phyloP scores from a whole-genome alignment of 2,329 filamentous ascomycete species.

The Aspergillus fructus region DNA sequence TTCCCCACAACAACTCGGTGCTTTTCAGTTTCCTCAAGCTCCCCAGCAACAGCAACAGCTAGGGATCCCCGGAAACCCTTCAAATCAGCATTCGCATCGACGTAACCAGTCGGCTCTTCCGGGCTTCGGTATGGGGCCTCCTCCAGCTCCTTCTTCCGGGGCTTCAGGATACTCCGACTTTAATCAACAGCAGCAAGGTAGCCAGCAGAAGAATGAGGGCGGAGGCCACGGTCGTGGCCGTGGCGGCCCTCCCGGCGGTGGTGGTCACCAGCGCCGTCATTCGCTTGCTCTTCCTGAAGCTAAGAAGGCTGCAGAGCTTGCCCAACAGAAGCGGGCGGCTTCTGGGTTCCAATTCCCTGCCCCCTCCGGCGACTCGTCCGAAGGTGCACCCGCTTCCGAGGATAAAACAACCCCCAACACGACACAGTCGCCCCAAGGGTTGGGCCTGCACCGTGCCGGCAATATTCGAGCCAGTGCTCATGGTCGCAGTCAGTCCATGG shows the following conservation, averaged over 20 bases:
- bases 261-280: slow-evolving; percentile 89
- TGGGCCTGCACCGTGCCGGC: slow-evolving; percentile 66
- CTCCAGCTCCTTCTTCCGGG: slow-evolving; percentile 86
- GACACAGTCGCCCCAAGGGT: slow-evolving; percentile 59
- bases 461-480: slow-evolving; percentile 84
- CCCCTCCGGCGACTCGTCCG: slow-evolving; percentile 56
- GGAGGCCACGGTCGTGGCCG: slow-evolving; percentile 69
- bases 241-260: slow-evolving; percentile 64
- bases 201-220: slow-evolving; percentile 69
- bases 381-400: slow-evolving; percentile 57
- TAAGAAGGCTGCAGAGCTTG: slow-evolving; percentile 94
- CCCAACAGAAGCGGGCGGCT: slow-evolving; percentile 93
- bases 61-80: slow-evolving; percentile 71
- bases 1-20: slow-evolving; percentile 70
- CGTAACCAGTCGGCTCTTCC: slow-evolving; percentile 97
- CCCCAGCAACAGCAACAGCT: slow-evolving; percentile 64
- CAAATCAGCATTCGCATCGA: slow-evolving; percentile 83
- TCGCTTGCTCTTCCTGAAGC: slow-evolving; percentile 92
- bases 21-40: slow-evolving; percentile 87
- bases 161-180: slow-evolving; percentile 85
- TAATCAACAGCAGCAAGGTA: slow-evolving; percentile 61
- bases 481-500: slow-evolving; percentile 50
- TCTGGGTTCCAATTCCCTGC: slow-evolving; percentile 93
- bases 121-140: slow-evolving; percentile 86
- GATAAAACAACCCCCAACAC: slow-evolving; percentile 40